Evolutionary conservation across 2,329 filamentous ascomycete genomes (phyloP), one percentile per base, ranked within the genome.

Genomic region (Orbilia quercus): DNA sequence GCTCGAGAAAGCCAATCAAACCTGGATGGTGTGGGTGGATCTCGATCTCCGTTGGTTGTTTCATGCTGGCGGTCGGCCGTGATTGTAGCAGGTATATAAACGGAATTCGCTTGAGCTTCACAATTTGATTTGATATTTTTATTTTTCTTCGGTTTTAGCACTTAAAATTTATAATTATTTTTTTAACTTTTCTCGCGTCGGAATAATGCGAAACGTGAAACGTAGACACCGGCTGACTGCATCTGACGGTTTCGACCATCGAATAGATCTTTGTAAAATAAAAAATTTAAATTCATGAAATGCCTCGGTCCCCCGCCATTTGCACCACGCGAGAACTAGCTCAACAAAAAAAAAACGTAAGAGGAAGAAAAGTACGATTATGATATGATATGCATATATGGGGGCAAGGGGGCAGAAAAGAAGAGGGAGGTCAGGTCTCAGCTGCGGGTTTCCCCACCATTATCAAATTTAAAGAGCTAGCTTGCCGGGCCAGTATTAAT

Each of bases 271-370:
- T 22, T 63, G 64, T 71, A 38, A 64, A 58, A n/a, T n/a, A n/a
- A n/a, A n/a, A n/a, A n/a, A n/a, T n/a, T n/a, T n/a, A n/a, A n/a
- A n/a, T n/a, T n/a, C n/a, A n/a, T n/a, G n/a, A 71, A 64, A 64
- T 72, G 67, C 67, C 67, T 72, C 67, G 67, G 67, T n/a, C n/a
- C 25, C 66, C 48, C 66, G 66, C 66, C 53, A 59, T 58, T 42
- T 47, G 48, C 20, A 38, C 20, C 47, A 63, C 45, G 57, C 45
- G 66, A 57, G 59, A 65, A 38, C 58, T 36, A 47, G 44, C 28
- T 31, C 28, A 9, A 31, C 28, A 9, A 31, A 31, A 31, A 31
- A 31, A 9, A 31, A 44, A 67, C 34, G 34, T 45, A 47, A 53
- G 48, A 53, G 31, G 18, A 16, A 47, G 18, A 64, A n/a, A 64